phyloP scores from a whole-genome alignment of 768 basidiomycete genomes.

The Boletus tylopilopsis region DNA sequence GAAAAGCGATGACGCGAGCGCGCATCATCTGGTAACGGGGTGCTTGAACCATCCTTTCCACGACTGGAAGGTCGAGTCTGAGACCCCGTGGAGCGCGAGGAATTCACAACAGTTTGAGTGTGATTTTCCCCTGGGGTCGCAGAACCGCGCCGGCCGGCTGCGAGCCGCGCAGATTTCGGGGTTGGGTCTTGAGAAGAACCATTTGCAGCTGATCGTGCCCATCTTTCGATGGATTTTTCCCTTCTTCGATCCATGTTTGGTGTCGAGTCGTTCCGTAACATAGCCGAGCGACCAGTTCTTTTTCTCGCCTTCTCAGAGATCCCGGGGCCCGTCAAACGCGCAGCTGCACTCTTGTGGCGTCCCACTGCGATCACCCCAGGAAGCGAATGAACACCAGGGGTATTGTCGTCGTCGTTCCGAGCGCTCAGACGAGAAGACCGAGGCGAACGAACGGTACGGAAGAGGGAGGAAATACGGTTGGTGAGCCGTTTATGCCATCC shows the following conservation, averaged over 20 bases:
- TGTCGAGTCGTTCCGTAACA: slow-evolving; percentile 20
- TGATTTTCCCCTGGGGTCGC: slow-evolving; percentile 23
- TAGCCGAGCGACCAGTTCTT: slow-evolving; percentile 16
- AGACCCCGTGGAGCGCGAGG: slow-evolving; percentile 21
- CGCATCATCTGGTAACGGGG: slow-evolving; percentile 21
- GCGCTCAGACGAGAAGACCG: slow-evolving; percentile 13
- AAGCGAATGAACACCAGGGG: slow-evolving; percentile 31
- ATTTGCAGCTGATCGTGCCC: slow-evolving; percentile 28
- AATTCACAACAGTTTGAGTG: slow-evolving; percentile 4
- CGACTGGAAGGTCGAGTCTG: slow-evolving; percentile 27
- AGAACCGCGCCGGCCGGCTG: slow-evolving; percentile 27
- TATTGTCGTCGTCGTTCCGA: slow-evolving; percentile 17
- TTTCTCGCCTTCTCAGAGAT: slow-evolving; percentile 28
- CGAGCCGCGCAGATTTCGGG: slow-evolving; percentile 9
- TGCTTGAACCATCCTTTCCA: slow-evolving; percentile 17
- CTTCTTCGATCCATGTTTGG: slow-evolving; percentile 22
- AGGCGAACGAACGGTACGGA: slow-evolving; percentile 39
- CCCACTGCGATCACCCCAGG: slow-evolving; percentile 21
- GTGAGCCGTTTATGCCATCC: slow-evolving; percentile 45
- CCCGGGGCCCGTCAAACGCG: slow-evolving; percentile 12
- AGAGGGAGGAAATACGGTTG: slow-evolving; percentile 46
- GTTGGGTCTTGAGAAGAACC: slow-evolving; percentile 17
- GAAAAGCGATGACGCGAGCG: slow-evolving; percentile 30
- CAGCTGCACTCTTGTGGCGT: slow-evolving; percentile 26
- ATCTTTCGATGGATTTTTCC: slow-evolving; percentile 32